A percentile compares a stretch with the other conserved stretches of the same genome.
Evolutionary conservation across 306 rosid species (phyloP).

Genomic region (Gynostemma pentaphyllum): DNA sequence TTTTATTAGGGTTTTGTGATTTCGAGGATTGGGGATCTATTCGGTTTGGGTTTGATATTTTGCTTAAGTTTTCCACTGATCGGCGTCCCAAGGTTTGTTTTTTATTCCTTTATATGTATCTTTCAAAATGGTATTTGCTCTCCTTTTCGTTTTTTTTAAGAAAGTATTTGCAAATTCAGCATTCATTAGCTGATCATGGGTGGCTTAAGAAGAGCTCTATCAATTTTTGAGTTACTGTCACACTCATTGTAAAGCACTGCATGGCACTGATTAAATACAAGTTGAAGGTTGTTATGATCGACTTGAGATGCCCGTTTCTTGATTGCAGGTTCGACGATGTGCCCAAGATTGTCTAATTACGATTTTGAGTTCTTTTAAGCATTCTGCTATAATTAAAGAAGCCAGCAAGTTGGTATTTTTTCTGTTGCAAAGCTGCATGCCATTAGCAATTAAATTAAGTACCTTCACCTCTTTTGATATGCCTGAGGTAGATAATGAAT

Average conservation of each 20-base stretch:
- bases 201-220: neutral
- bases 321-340: constrained; percentile 66
- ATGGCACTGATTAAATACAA: neutral
- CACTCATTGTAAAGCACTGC: neutral
- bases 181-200: neutral
- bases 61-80: constrained; percentile 59
- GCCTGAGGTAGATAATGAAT: constrained; percentile 20
- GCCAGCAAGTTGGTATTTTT: constrained; percentile 73
- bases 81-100: constrained; percentile 72
- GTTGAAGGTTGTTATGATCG: neutral
- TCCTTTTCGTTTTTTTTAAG: too few relatives aligned
- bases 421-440: constrained; percentile 46
- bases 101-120: neutral
- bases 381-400: constrained; percentile 39
- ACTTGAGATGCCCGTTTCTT: neutral
- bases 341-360: constrained; percentile 73
- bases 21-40: constrained; percentile 66
- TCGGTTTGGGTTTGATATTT: constrained; percentile 51
- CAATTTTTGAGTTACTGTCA: too few relatives aligned
- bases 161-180: too few relatives aligned
- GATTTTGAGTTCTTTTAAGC: constrained; percentile 38
- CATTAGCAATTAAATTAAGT: constrained; percentile 32
- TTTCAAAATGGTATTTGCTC: neutral
- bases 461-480: constrained; percentile 21
- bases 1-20: constrained; percentile 67